Conservation (phyloP, 352 stramenopile species). For the Globisporangium nunn region DNA sequence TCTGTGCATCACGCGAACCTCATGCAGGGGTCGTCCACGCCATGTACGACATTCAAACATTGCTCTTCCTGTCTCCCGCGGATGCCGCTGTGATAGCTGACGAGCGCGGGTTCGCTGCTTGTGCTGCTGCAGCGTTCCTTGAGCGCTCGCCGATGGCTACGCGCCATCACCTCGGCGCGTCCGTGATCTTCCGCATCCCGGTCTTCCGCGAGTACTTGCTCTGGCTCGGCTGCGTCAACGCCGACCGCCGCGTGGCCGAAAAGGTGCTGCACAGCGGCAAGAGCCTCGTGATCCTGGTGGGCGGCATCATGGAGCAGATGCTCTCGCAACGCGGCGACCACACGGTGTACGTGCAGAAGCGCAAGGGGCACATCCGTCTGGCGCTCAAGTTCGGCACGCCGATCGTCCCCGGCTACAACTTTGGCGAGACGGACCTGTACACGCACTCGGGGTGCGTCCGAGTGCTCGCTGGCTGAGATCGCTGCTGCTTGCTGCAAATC, state of each 20-base stretch:
- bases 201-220: conserved; percentile 73
- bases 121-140: conserved; percentile 40
- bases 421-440: conserved; percentile 82
- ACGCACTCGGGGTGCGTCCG: conserved; percentile 53
- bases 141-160: conserved; percentile 55
- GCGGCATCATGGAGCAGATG: conserved; percentile 82
- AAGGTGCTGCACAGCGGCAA: conserved; percentile 58
- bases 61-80: background rate
- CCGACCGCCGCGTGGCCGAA: conserved; percentile 50
- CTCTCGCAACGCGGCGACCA: conserved; percentile 62
- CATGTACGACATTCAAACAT: conserved; percentile 23
- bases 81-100: conserved; percentile 1
- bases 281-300: conserved; percentile 75
- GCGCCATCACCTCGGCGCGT: conserved; percentile 61
- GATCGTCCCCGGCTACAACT: conserved; percentile 73
- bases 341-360: conserved; percentile 69
- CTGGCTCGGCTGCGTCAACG: conserved; percentile 76
- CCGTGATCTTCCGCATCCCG: conserved; percentile 69
- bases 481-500: no score
- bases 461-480: background rate
- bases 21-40: conserved; percentile 46
- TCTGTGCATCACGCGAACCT: conserved; percentile 66
- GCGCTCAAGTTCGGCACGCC: conserved; percentile 68
- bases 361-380: conserved; percentile 78
- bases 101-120: background rate